Evolutionary conservation across 371 early-diverging fungal species (phyloP).

Genomic region (Fennellomyces sp.): DNA sequence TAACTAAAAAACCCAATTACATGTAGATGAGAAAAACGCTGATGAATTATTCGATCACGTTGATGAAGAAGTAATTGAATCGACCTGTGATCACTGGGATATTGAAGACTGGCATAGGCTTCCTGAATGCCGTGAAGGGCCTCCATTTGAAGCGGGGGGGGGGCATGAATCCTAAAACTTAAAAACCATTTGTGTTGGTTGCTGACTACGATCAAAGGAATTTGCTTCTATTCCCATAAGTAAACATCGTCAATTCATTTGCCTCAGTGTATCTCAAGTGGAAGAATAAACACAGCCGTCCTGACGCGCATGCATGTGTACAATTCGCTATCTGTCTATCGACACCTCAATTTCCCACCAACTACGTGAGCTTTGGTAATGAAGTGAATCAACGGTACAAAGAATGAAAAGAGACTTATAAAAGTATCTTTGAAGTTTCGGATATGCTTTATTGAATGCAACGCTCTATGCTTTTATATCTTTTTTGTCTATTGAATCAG

Average conservation of each 20-base stretch:
- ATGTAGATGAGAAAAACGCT: neutral
- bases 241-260: neutral
- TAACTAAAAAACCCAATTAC: neutral
- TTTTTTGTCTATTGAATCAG: too few species aligned
- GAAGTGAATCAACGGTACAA: too few species aligned
- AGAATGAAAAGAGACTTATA: too few species aligned
- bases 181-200: neutral
- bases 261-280: neutral
- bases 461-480: too few species aligned
- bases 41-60: neutral
- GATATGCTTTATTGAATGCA: too few species aligned
- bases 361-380: neutral
- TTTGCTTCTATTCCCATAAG: neutral
- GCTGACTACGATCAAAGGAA: neutral
- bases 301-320: neutral
- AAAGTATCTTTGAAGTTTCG: too few species aligned
- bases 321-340: conserved; percentile 33
- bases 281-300: neutral
- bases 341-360: neutral
- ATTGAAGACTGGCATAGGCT: neutral
- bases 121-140: neutral
- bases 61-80: neutral
- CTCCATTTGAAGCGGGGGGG: conserved; percentile 3
- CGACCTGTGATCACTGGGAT: neutral
- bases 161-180: neutral